Base-by-base conservation (phyloP, 2,329 filamentous ascomycete species). In the Ascochyta pisi region DNA sequence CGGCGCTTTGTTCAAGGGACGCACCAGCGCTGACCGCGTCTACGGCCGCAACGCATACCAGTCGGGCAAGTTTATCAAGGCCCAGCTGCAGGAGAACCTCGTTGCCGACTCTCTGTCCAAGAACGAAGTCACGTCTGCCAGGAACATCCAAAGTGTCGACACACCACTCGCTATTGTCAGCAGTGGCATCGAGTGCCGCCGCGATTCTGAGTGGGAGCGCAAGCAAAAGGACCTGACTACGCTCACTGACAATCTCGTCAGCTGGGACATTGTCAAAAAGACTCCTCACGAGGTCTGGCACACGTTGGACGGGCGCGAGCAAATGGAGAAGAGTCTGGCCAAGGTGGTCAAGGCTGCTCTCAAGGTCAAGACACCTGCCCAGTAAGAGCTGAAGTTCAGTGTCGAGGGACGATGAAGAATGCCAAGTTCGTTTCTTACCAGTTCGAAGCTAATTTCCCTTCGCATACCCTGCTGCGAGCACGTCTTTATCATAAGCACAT, bases 61-160 rank as follows among this genome's bases (percentile, higher is more conserved):
- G 75, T 83, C 83, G 23, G 91, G 90, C 58, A 96, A 93, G 73
- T 89, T 86, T 73, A 89, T 97, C 75, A 96, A 96, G 74, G 90
- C 92, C 4, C 91, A 93, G 76, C 82, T 99, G 52, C 95, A 99
- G 77, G 95, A 99, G 79, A 94, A 89, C 62, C 82, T 98, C 1
- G 92, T 97, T 29, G 93, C 93, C 0, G 85, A 88, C 62, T 91
- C 90, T 0, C 86, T 98, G 64, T 92, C 92, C 13, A 89, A 88
- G 74, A 90, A 90, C 31, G 95, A 99, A 69, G 87, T 96, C 16
- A 80, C 83, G 40, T 90, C 88, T 56, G 92, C 92, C 54, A 83
- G 89, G 22, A 87, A 88, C 42, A 95, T 98, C 49, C 91, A 96
- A 76, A 83, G 84, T 54, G 82, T 82, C n/a, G 81, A 90, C 54